phyloP scores from a whole-genome alignment of 2,329 filamentous ascomycete species.

The Chaetoscypha palmicola region DNA sequence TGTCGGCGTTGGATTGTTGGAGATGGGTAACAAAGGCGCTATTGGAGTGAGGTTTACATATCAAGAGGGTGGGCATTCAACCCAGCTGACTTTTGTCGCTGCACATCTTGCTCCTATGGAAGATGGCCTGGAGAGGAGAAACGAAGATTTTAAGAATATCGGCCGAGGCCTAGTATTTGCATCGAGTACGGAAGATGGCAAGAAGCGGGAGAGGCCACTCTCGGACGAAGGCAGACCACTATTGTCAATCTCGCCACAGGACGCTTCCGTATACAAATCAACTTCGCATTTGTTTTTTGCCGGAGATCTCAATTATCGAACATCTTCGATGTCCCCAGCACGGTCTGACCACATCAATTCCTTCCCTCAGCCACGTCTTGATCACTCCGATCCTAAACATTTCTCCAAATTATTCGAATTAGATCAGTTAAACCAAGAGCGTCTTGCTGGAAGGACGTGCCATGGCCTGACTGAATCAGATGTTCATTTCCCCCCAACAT shows the following conservation, averaged over 20 bases:
- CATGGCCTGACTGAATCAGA: constrained; percentile 71
- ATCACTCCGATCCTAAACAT: constrained; percentile 48
- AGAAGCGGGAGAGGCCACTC: constrained; percentile 13
- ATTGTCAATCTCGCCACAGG: constrained; percentile 34
- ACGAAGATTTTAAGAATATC: constrained; percentile 82
- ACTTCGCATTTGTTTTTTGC: constrained; percentile 75
- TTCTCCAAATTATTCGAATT: constrained; percentile 59
- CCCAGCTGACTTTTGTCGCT: constrained; percentile 76
- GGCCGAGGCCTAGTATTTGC: constrained; percentile 73
- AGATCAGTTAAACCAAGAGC: constrained; percentile 77
- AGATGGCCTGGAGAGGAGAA: constrained; percentile 64
- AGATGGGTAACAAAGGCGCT: constrained; percentile 95
- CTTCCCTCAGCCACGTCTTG: constrained; percentile 56
- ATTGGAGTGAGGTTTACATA: constrained; percentile 70
- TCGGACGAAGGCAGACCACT: constrained; percentile 38
- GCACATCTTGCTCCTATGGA: constrained; percentile 90
- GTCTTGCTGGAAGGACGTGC: constrained; percentile 58
- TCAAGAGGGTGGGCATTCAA: constrained; percentile 33
- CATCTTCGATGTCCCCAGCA: constrained; percentile 58
- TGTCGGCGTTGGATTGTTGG: constrained; percentile 74
- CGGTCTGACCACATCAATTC: constrained; percentile 43
- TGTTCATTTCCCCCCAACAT: constrained; percentile 81
- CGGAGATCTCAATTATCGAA: constrained; percentile 94
- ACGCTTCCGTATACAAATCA: constrained; percentile 64
- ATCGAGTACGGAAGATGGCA: constrained; percentile 31